Percentiles rank a stretch among this genome's conserved stretches.
Conservation (phyloP, 2,329 filamentous ascomycete genomes). For the Cercospora janseana region DNA sequence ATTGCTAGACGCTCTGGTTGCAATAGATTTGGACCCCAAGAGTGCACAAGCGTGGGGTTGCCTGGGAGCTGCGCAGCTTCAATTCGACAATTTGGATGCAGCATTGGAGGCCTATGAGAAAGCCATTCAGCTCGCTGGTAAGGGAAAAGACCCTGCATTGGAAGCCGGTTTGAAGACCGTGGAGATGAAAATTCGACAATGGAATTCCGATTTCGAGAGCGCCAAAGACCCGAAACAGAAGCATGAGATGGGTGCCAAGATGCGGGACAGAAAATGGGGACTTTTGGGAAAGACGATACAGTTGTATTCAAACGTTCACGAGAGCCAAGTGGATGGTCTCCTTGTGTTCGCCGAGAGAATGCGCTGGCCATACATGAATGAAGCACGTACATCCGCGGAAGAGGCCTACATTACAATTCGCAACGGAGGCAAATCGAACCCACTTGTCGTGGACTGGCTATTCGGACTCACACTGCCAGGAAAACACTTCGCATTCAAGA, state of each 20-base stretch:
- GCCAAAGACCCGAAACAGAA: not conserved
- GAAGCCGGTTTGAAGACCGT: not conserved
- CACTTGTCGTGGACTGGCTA: not conserved
- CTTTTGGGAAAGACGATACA: not conserved
- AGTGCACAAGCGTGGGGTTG: not conserved
- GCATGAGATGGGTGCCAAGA: not conserved
- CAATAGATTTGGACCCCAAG: not conserved
- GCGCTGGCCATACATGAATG: slow-evolving; percentile 3
- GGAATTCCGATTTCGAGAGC: not conserved
- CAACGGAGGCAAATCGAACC: not conserved
- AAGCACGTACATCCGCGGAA: not conserved
- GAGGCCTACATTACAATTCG: not conserved
- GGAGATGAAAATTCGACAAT: not conserved
- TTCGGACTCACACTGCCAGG: not conserved
- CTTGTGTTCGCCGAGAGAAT: not conserved
- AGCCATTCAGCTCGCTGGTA: not conserved
- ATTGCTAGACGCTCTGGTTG: not conserved
- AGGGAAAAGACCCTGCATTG: not conserved
- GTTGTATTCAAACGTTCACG: not conserved
- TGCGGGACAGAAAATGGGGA: not conserved
- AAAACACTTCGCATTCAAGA: slow-evolving; percentile 6
- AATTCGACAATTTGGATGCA: not conserved
- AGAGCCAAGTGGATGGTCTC: slow-evolving; percentile 8
- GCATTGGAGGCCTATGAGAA: not conserved
- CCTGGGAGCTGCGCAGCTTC: not conserved